Percentiles rank a stretch among this genome's conserved stretches.
These are phyloP conservation scores for Naganishia sp. DNA, from an alignment of 1,284 basidiomycete species.

Conservation along the genomic window DNA sequence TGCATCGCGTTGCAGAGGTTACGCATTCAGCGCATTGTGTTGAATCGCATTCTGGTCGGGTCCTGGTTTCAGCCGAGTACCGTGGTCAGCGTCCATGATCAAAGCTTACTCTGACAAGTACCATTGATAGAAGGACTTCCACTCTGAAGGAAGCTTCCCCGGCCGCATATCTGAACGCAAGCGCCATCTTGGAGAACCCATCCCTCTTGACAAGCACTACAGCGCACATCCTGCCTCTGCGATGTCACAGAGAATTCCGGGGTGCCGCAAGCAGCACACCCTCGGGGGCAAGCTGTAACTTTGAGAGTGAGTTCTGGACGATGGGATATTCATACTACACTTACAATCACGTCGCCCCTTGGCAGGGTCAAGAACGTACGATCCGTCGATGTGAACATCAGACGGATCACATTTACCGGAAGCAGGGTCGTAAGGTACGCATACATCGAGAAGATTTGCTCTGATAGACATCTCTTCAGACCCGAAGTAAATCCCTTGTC, in stretches of 20 bases:
- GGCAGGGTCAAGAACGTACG: constrained; percentile 49
- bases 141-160: constrained; percentile 44
- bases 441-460: constrained; percentile 44
- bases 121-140: constrained; percentile 39
- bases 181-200: constrained; percentile 46
- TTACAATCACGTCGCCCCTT: constrained; percentile 54
- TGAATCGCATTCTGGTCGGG: constrained; percentile 49
- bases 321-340: constrained; percentile 25
- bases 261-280: constrained; percentile 51
- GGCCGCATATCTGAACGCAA: constrained; percentile 48
- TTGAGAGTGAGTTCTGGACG: not conserved
- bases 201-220: constrained; percentile 54
- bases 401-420: constrained; percentile 52
- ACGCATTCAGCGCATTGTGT: constrained; percentile 49
- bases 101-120: constrained; percentile 50
- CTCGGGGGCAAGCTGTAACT: constrained; percentile 50
- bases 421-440: constrained; percentile 48
- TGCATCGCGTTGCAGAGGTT: constrained; percentile 44
- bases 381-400: constrained; percentile 39
- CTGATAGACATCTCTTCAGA: constrained; percentile 1
- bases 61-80: constrained; percentile 1
- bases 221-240: constrained; percentile 39
- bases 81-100: not conserved
- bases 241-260: constrained; percentile 46
- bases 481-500: not conserved